Evolutionary conservation across 2,329 filamentous ascomycete genomes (phyloP), one percentile per base, ranked within the genome.

Genomic region (Meredithiella fracta): DNA sequence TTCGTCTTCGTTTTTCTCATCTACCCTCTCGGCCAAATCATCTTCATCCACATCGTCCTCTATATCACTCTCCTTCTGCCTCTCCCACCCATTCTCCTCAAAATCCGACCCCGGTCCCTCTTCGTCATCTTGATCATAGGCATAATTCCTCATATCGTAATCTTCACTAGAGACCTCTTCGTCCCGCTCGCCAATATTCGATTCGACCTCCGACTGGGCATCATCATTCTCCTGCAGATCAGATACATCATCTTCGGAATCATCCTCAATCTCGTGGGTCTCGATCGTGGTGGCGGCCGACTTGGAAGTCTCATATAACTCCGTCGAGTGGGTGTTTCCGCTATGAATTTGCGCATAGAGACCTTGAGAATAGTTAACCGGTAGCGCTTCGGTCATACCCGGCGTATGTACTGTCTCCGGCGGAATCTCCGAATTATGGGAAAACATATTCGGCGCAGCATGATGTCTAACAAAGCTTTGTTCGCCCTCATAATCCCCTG

Each of bases 71-170:
- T 51, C 40, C 22, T 55, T 47, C 11, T 42, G 40, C 15, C 47
- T 50, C 23, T 56, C 57, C 20, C 53, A 49, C 14, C 52, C 53
- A 14, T 54, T 44, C n/a, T 44, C 44, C 17, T 55, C 59, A 14
- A 59, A 20, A 20, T 54, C 59, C 22, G 51, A 42, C 5, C 56
- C 53, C 2, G 25, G 20, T 3, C 54, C 58, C 8, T 61, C 53
- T 9, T 61, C 59, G 17, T 61, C 62, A 34, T 62, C 57, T 23
- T 62, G 58, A 22, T 62, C 59, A 20, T 65, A 62, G 2, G 61
- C 63, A 17, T 61, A 62, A 15, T 63, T 63, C 29, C 58, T 51
- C 44, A 55, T 59, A 26, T 66, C 63, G 7, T 66, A 61, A 6
- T 64, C 59, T n/a, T 61, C 60, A 8, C 61, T 61, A 20, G 60